phyloP scores from a whole-genome alignment of 345 rosid species.

The Citrus sinensis region DVS_A1.0 CM039165.1:30539001-30539500 shows the following conservation, averaged over 20 bases:
- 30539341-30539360: conserved; percentile 20
- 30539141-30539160: not conserved
- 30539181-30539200: not conserved
- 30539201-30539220: not conserved
- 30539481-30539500: too few species aligned
- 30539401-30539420: too few species aligned
- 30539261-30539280: conserved; percentile 8
- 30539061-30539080: conserved; percentile 2
- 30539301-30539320: not conserved
- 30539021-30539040: conserved; percentile 2
- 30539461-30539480: too few species aligned
- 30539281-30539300: conserved; percentile 20
- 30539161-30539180: not conserved
- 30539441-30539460: too few species aligned
- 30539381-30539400: not conserved
- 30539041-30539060: not conserved
- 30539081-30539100: not conserved
- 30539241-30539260: conserved; percentile 13
- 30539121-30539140: conserved; percentile 38
- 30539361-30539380: conserved; percentile 20
- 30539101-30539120: conserved; percentile 36
- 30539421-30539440: too few species aligned
- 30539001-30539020: conserved; percentile 23
- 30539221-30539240: conserved; percentile 29
- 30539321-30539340: not conserved